Conservation (phyloP, 163 green algal species). For the Coccomyxa subellipsoidea region DNA sequence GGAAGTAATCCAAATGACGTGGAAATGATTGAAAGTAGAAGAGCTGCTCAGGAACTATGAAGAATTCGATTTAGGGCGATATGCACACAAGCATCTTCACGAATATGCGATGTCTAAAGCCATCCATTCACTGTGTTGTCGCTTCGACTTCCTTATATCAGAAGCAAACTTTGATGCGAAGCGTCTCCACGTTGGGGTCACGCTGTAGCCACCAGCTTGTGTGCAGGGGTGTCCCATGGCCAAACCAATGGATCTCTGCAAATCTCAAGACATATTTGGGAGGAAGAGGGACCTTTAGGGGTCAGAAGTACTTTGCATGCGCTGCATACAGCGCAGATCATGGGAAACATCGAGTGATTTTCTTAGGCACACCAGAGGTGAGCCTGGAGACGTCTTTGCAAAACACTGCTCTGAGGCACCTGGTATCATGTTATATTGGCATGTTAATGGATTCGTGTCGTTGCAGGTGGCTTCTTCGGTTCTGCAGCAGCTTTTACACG, state of each 20-base stretch:
- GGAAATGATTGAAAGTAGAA: too few species aligned
- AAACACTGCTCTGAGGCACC: not conserved
- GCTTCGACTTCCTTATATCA: not conserved
- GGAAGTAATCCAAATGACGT: too few species aligned
- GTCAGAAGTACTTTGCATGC: not conserved
- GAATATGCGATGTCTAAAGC: not conserved
- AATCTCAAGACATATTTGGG: not conserved
- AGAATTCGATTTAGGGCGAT: not conserved
- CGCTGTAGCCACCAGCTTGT: too few species aligned
- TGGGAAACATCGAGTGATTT: constrained; percentile 55
- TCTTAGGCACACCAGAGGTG: constrained; percentile 86
- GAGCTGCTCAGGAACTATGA: not conserved
- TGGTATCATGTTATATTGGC: not conserved
- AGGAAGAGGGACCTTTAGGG: not conserved
- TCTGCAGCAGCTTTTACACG: constrained; percentile 59
- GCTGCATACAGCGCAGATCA: not conserved
- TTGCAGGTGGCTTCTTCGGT: constrained; percentile 44
- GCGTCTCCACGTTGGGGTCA: too few species aligned
- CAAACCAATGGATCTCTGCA: not conserved
- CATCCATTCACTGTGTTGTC: not conserved
- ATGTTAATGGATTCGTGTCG: not conserved
- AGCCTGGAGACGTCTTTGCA: too few species aligned
- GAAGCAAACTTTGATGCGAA: too few species aligned
- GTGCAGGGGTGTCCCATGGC: too few species aligned
- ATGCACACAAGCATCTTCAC: not conserved